Conservation (phyloP, 2,329 filamentous ascomycete genomes). For the Aureobasidium namibiae region DNA sequence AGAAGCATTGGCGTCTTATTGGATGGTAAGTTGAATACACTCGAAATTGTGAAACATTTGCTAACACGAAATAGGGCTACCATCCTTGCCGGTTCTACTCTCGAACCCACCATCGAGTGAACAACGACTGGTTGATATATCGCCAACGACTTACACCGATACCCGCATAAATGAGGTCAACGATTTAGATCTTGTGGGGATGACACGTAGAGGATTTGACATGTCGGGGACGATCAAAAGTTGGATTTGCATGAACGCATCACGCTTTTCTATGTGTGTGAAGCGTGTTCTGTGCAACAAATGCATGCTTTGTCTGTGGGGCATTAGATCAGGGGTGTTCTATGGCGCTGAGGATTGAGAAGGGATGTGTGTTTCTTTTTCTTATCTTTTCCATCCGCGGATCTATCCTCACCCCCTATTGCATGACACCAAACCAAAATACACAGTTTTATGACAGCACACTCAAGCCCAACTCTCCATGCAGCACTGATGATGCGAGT, state of each 20-base stretch:
- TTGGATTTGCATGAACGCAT: constrained; percentile 8
- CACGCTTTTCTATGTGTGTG: background rate
- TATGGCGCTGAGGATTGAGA: constrained; percentile 1
- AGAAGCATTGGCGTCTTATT: constrained; percentile 97
- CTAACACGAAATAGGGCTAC: constrained; percentile 19
- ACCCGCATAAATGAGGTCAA: background rate
- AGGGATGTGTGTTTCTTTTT: constrained; percentile 8
- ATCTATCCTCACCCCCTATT: constrained; percentile 4
- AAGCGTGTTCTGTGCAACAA: background rate
- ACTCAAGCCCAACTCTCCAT: too few relatives aligned
- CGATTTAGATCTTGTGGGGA: background rate
- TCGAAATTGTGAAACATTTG: background rate
- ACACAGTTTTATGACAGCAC: constrained; percentile 8
- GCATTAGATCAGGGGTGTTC: constrained; percentile 1
- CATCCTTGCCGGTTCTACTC: constrained; percentile 25
- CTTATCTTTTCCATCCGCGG: constrained; percentile 1
- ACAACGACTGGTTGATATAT: background rate
- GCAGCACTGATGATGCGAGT: background rate
- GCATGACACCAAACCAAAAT: constrained; percentile 5
- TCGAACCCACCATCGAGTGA: constrained; percentile 20
- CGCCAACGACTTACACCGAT: background rate
- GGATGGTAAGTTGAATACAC: constrained; percentile 51
- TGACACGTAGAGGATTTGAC: constrained; percentile 3
- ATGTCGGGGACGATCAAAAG: constrained; percentile 4
- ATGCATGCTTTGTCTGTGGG: constrained; percentile 10